Percentiles rank a stretch among this genome's conserved stretches.
These are phyloP conservation scores for Alternaria sp. DNA, from an alignment of 2,329 filamentous ascomycete genomes.

Conservation along the genomic window DNA sequence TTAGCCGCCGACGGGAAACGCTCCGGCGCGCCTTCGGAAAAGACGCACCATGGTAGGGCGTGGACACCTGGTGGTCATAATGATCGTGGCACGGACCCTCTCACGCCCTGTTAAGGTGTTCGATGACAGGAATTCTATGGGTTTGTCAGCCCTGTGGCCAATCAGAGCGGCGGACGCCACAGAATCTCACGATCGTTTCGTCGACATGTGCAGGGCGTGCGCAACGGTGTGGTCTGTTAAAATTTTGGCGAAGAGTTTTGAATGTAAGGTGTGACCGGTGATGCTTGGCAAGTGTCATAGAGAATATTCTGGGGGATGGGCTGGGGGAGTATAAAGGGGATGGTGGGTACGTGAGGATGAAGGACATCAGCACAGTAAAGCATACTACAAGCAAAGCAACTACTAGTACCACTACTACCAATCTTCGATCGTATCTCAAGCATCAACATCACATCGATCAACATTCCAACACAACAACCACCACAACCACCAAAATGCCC, in stretches of 20 bases:
- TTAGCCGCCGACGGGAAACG: constrained; percentile 27
- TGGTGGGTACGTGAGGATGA: constrained; percentile 9
- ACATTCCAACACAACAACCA: constrained; percentile 11
- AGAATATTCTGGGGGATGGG: constrained; percentile 8
- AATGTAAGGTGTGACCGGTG: constrained; percentile 11
- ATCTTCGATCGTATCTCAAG: background rate
- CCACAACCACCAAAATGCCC: constrained; percentile 29
- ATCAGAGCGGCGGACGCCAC: constrained; percentile 4
- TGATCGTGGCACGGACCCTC: constrained; percentile 10
- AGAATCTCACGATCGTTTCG: constrained; percentile 10
- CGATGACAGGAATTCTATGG: constrained; percentile 23
- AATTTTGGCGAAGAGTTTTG: constrained; percentile 9
- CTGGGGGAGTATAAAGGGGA: constrained; percentile 25
- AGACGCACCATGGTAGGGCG: constrained; percentile 16
- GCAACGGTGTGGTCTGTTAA: constrained; percentile 15
- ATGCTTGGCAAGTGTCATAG: constrained; percentile 28
- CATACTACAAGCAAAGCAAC: constrained; percentile 19
- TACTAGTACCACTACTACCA: background rate
- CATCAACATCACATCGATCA: constrained; percentile 5
- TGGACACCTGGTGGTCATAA: constrained; percentile 12
- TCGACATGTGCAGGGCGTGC: constrained; percentile 23
- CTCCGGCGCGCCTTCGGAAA: constrained; percentile 14
- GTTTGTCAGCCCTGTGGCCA: constrained; percentile 23
- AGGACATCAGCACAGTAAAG: constrained; percentile 18
- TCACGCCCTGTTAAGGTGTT: constrained; percentile 14